Evolutionary conservation across 2,329 filamentous ascomycete genomes (phyloP), one percentile per base, ranked within the genome.

Genomic region (Exophiala aquamarina): DNA sequence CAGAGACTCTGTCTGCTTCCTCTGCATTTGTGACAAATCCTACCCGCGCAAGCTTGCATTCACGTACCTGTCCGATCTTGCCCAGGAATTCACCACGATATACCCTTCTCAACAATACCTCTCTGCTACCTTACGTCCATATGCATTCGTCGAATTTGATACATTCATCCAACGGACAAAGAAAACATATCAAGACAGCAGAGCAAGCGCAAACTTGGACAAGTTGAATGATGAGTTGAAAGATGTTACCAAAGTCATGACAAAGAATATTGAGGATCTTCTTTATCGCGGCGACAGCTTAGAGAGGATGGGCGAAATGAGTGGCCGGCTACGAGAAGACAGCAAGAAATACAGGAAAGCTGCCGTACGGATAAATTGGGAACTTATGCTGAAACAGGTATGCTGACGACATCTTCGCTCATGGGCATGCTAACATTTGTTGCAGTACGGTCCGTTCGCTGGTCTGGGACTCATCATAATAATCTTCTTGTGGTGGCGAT

Each of bases 221-320:
- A 90, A 92, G 71, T 77, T 98, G 57, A 97, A 98, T 65, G 89
- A 96, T 65, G 94, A 98, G 77, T 81, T 98, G 57, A 86, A 91
- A 67, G 93, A 97, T 70, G 94, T 98, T 45, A 97, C 93, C 1
- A 91, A 96, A 73, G 91, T 98, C 64, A 98, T 98, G 94, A 97
- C 91, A 46, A 97, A 97, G 81, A 98, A 98, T 69, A 97, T 98
- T 59, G 93, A 98, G 76, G 93, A 98, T 68, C 73, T 98, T 64
- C 75, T 98, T 43, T 98, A 98, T 67, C 78, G 94, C 53, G 93
- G 93, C 20, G 93, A 98, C 67, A 93, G 85, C 62, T 72, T 98
- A 59, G 93, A 98, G 72, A 82, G 90, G 62, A 98, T 98, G 93
- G 92, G 93, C 52, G 92, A 97, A 73, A 86, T 96, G 65, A 94